Base-by-base conservation (phyloP, 1,139 yeast genomes). In the Yamadazyma siamensis region DNA sequence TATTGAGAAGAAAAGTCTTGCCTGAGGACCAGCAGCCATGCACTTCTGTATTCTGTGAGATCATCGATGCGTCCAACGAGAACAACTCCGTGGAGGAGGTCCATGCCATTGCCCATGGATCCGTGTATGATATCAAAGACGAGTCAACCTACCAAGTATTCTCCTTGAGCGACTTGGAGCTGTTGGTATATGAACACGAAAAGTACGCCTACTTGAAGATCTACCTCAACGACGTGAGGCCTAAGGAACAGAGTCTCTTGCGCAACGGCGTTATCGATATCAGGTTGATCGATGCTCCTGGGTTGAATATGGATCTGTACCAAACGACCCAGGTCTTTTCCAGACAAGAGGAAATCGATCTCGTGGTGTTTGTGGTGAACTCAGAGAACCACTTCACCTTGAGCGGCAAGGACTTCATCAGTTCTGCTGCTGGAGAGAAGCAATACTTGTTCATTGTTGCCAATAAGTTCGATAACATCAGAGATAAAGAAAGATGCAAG, bases 21-120 rank as follows among this genome's bases (percentile, higher is more conserved):
- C 98, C 99, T 0, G 95, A 85, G 47, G 99, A 94, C 56, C 98
- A 94, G 52, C 95, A 94, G 50, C 99, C 99, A 1, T 89, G 97
- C 48, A 94, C 99, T 0, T 81, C 87, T 35, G 96, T 94, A 1
- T 94, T 94, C 50, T 89, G 96, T 55, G 98, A 94, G 57, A 94
- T 94, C 3, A 66, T 86, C 13, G 96, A 91, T 54, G 87, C 91
- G 8, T 48, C 59, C 3, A 67, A 76, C 25, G 88, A 80, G 32
- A 91, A 91, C 50, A 62, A 69, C 27, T 76, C 81, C 11, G 50
- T 77, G 11, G 97, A 91, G 55, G 95, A 89, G 52, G 97, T 91
- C 0, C 98, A 94, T 55, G 97, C 98, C 0, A 78, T 94, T n/a
- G 75, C 77, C 6, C 69, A 78, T 13, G 84, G 79, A 1, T 48